Percentiles rank a stretch among this genome's conserved stretches.
Evolutionary conservation across 352 stramenopile species (phyloP).

Genomic region (Globisporangium mamillatum): DNA sequence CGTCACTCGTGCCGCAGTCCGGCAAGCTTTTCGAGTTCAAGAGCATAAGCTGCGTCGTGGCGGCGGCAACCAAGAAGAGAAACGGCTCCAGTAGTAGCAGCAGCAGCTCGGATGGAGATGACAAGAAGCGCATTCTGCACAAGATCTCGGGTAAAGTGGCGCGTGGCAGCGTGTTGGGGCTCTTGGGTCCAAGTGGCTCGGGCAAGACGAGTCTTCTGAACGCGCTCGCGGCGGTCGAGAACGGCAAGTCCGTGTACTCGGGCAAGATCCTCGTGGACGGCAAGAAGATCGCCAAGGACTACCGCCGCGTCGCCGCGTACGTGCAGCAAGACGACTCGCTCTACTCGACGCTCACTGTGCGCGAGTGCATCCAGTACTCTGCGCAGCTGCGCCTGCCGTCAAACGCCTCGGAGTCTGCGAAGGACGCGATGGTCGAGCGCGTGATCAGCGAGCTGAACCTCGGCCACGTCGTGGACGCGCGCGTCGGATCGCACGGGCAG

Average conservation of each 20-base stretch:
- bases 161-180: constrained; percentile 59
- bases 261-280: constrained; percentile 68
- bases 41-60: constrained; percentile 49
- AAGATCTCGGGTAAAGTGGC: constrained; percentile 51
- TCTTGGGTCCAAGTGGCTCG: constrained; percentile 75
- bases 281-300: constrained; percentile 47
- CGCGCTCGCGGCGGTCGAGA: constrained; percentile 68
- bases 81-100: not conserved
- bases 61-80: constrained; percentile 6
- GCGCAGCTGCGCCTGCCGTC: constrained; percentile 68
- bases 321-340: constrained; percentile 88
- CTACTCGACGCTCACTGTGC: constrained; percentile 77
- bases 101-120: constrained; percentile 4
- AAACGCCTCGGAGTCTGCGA: constrained; percentile 43
- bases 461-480: constrained; percentile 52
- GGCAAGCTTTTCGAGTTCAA: constrained; percentile 53
- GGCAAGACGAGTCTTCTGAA: constrained; percentile 86
- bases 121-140: constrained; percentile 50
- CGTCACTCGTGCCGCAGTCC: constrained; percentile 39
- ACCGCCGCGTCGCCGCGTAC: constrained; percentile 78
- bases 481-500: constrained; percentile 44
- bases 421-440: constrained; percentile 65
- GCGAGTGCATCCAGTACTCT: constrained; percentile 83
- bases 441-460: constrained; percentile 77
- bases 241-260: constrained; percentile 46